Evolutionary conservation across 495 filamentous ascomycete species (phyloP).

Genomic region (Aeminium ludgeri): DNA sequence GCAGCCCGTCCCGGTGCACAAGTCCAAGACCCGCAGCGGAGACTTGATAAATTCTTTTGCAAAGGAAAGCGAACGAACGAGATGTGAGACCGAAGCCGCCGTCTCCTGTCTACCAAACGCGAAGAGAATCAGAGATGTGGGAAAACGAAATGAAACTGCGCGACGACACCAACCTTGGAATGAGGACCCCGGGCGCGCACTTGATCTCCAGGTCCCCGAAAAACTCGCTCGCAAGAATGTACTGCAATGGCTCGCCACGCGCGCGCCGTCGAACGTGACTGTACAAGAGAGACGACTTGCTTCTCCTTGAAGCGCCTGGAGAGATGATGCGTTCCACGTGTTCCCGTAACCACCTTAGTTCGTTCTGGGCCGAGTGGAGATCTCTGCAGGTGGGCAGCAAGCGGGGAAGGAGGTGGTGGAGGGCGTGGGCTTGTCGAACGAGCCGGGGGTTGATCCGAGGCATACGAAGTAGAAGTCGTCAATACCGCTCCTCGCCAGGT

Average conservation of each 20-base stretch:
- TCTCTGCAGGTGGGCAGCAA: conserved; percentile 57
- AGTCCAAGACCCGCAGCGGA: conserved; percentile 50
- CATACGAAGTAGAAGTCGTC: conserved; percentile 37
- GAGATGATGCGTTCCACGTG: conserved; percentile 27
- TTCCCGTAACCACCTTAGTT: conserved; percentile 75
- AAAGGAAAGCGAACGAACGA: conserved; percentile 1
- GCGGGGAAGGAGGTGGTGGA: conserved; percentile 42
- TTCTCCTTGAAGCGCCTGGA: too few species aligned
- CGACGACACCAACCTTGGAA: conserved; percentile 45
- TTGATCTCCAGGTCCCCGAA: conserved; percentile 72
- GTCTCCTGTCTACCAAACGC: conserved; percentile 21
- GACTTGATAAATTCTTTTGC: neutral
- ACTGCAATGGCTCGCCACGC: conserved; percentile 64
- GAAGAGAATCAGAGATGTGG: conserved; percentile 2
- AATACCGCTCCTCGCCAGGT: too few species aligned
- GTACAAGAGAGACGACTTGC: too few species aligned
- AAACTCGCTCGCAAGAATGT: conserved; percentile 73
- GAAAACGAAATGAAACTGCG: neutral
- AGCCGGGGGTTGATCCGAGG: conserved; percentile 51
- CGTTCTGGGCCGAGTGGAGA: conserved; percentile 48
- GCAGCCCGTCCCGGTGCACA: conserved; percentile 85
- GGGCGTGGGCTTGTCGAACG: conserved; percentile 37
- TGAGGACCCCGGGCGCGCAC: conserved; percentile 60
- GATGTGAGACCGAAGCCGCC: conserved; percentile 18
- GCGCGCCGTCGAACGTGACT: conserved; percentile 30